A percentile compares a stretch with the other conserved stretches of the same genome.
phyloP scores from a whole-genome alignment of 2,329 filamentous ascomycete species.

The Aspergillus latus region DNA sequence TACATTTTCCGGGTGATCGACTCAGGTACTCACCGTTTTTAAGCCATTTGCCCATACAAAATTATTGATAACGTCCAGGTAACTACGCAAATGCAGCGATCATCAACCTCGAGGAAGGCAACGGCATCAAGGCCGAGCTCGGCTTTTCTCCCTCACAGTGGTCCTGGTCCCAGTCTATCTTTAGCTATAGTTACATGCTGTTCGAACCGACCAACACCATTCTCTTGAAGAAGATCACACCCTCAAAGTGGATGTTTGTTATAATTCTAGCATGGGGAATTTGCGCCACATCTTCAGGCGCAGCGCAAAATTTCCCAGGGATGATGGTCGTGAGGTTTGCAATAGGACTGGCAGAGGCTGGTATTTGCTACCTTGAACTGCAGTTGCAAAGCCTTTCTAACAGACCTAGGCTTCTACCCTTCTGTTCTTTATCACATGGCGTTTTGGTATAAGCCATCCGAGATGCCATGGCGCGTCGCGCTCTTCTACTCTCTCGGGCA shows the following conservation, averaged over 20 bases:
- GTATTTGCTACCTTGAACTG: background rate
- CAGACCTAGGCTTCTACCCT: constrained; percentile 34
- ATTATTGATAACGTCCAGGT: background rate
- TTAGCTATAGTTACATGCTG: constrained; percentile 42
- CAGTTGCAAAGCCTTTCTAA: too few relatives aligned
- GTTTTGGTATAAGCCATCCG: constrained; percentile 41
- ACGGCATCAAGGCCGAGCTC: constrained; percentile 43
- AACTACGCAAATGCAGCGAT: constrained; percentile 46
- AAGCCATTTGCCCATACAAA: too few relatives aligned
- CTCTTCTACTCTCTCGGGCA: constrained; percentile 41
- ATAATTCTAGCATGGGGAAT: constrained; percentile 40
- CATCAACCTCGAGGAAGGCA: constrained; percentile 43
- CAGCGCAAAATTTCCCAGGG: constrained; percentile 36
- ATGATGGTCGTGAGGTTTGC: constrained; percentile 43
- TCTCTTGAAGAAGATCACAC: constrained; percentile 37
- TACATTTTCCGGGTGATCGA: constrained; percentile 45
- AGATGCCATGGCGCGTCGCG: constrained; percentile 40
- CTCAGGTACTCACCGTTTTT: background rate
- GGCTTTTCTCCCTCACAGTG: constrained; percentile 34
- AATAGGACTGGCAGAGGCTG: constrained; percentile 37
- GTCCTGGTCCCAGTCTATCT: constrained; percentile 45
- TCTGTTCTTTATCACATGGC: constrained; percentile 40
- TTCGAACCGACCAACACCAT: constrained; percentile 44
- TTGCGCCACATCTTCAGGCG: constrained; percentile 37
- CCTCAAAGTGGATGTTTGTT: constrained; percentile 39